Base-by-base conservation (phyloP, 2,329 filamentous ascomycete genomes). In the Parascedosporium putredinis region DNA sequence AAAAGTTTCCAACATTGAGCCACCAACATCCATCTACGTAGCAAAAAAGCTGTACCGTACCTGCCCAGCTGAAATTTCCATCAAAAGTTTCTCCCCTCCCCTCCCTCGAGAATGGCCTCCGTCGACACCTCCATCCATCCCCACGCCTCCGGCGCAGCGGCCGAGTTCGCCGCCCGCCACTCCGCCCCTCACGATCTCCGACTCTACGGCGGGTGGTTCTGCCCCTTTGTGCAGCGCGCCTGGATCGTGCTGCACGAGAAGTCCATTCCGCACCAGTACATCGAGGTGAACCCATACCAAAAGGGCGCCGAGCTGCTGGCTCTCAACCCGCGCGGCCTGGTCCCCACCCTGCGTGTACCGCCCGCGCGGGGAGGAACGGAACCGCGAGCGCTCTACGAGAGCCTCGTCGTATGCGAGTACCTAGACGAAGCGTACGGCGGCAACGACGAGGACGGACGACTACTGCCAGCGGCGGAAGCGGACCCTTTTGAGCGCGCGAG, bases 221-320 rank as follows among this genome's bases (percentile, higher is more conserved):
- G 76, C 56, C 76, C 77, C 12, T 80, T 79, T 55, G 76, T 88
- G 4, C 85, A 89, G 67, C 75, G 85, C 16, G 73, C 75, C 12
- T 88, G 85, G 82, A 81, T 88, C 53, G 77, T 82, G 1, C 73
- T 90, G 9, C 75, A 81, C 58, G 85, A 89, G 62, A 89, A 90
- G 63, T 66, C 72, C 2, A 83, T 88, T 25, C 76, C 78, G 14
- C 83, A 90, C 61, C 81, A 89, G 66, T 51, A 87, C 62, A 72
- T 86, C 55, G 83, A 87, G 68, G 82, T 88, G 52, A 88, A 89
- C 63, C 86, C 86, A 0, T 89, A 89, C 69, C 70, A 81, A 63
- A 90, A 90, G 59, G 79, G 78, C 0, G 65, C 76, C 3, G 79
- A 76, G 1, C 81, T 89, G 24, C 70, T 90, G 20, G 71, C 74